Evolutionary conservation across 371 early-diverging fungal genomes (phyloP).

Genomic region (Mucor racemosus): DNA sequence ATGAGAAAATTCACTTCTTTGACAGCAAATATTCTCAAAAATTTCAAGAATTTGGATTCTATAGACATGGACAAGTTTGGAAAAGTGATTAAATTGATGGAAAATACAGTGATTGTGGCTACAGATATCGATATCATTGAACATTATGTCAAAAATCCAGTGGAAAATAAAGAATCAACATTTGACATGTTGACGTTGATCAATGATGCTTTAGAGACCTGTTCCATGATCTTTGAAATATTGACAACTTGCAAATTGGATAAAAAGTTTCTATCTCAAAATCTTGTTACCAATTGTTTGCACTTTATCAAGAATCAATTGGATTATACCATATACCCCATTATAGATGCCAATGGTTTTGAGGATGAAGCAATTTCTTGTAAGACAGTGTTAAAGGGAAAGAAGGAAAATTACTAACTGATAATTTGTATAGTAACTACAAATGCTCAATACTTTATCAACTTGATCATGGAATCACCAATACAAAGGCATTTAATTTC

Average conservation of each 20-base stretch:
- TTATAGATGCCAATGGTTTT: conserved; percentile 34
- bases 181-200: background rate
- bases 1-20: conserved; percentile 15
- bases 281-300: conserved; percentile 36
- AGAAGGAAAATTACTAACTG: background rate
- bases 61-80: conserved; percentile 20
- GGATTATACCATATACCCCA: conserved; percentile 45
- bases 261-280: conserved; percentile 35
- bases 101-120: conserved; percentile 16
- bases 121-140: conserved; percentile 28
- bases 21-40: background rate
- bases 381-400: conserved; percentile 11
- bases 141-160: conserved; percentile 11
- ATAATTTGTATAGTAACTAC: conserved; percentile 23
- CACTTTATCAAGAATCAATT: conserved; percentile 36
- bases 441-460: conserved; percentile 24
- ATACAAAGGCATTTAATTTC: conserved; percentile 22
- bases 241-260: conserved; percentile 33
- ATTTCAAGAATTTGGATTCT: conserved; percentile 11
- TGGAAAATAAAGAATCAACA: background rate
- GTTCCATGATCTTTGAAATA: conserved; percentile 37
- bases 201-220: conserved; percentile 27
- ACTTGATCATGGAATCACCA: conserved; percentile 23
- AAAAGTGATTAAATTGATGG: conserved; percentile 28
- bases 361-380: conserved; percentile 33